Conservation (phyloP, 1,139 yeast genomes). For the Hemisphaericaspora lyxosophila region DNA sequence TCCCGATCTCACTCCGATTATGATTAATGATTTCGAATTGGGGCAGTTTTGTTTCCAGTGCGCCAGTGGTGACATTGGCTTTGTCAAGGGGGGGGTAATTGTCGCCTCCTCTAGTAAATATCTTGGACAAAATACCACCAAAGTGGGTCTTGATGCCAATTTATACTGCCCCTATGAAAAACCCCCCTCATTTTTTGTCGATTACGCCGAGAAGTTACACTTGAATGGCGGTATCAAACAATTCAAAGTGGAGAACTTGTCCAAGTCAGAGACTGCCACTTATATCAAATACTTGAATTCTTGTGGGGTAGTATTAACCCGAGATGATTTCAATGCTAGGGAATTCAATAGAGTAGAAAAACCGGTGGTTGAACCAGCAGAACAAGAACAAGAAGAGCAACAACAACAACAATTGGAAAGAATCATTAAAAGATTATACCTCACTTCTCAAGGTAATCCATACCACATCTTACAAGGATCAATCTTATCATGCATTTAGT, state of each 20-base stretch:
- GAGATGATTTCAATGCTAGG: constrained; percentile 35
- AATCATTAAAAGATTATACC: constrained; percentile 51
- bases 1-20: constrained; percentile 56
- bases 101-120: constrained; percentile 52
- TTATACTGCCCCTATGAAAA: constrained; percentile 60
- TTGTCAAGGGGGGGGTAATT: constrained; percentile 62
- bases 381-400: constrained; percentile 24
- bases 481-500: constrained; percentile 24
- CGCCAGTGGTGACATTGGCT: constrained; percentile 54
- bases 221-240: constrained; percentile 48
- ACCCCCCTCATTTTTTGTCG: constrained; percentile 51
- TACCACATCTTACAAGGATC: constrained; percentile 55
- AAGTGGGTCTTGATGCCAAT: constrained; percentile 55
- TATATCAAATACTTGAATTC: constrained; percentile 55
- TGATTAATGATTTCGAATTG: constrained; percentile 64
- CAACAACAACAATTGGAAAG: constrained; percentile 31
- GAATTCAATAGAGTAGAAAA: constrained; percentile 11
- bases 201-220: constrained; percentile 50
- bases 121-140: constrained; percentile 26
- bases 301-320: constrained; percentile 51
- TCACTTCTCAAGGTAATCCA: constrained; percentile 82
- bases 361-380: constrained; percentile 2
- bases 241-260: constrained; percentile 50
- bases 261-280: constrained; percentile 52
- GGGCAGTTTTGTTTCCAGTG: constrained; percentile 59